Conservation (phyloP, 2,329 filamentous ascomycete genomes). For the Pyricularia sp. region DNA sequence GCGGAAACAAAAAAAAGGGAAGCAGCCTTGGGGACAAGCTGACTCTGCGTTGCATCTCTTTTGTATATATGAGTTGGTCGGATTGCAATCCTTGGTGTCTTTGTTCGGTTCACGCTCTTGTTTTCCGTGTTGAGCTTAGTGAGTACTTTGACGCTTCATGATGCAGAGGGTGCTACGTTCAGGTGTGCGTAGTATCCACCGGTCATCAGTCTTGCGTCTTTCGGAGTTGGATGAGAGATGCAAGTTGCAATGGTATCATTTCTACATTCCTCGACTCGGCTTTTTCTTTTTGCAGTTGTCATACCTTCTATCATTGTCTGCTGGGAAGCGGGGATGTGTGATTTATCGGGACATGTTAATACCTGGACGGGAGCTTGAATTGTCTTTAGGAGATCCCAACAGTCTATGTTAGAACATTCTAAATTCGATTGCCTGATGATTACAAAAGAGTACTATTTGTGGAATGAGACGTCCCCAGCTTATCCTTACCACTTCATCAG, state of each 20-base stretch:
- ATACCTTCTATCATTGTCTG: background rate
- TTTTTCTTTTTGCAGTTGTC: background rate
- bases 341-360: background rate
- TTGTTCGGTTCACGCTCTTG: background rate
- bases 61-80: background rate
- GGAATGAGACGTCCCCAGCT: background rate
- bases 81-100: background rate
- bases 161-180: background rate
- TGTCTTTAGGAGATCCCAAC: background rate
- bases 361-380: background rate
- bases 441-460: background rate
- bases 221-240: background rate
- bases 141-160: background rate
- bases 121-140: background rate
- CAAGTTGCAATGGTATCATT: background rate
- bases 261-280: background rate
- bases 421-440: background rate
- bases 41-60: background rate
- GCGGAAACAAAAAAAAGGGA: background rate
- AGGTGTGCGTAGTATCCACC: background rate
- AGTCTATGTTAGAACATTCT: background rate
- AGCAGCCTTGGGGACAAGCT: background rate
- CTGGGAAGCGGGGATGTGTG: background rate
- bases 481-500: background rate
- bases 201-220: background rate